A percentile compares a stretch with the other conserved stretches of the same genome.
These are phyloP conservation scores for Chenopodium suecicum DNA, from an alignment of 148 eudicot species.

Conservation along the genomic window DNA sequence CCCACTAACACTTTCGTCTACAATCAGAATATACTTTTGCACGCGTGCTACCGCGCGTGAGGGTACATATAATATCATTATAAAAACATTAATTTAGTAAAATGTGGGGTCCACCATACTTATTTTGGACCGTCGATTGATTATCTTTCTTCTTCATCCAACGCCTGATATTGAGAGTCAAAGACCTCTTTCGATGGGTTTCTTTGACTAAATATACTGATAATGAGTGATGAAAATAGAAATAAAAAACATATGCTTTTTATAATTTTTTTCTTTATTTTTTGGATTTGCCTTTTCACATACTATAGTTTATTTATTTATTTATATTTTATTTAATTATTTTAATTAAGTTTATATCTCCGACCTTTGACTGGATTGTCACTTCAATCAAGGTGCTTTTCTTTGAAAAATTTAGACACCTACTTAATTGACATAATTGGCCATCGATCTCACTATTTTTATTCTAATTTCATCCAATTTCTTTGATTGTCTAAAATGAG, in stretches of 20 bases:
- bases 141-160: neutral
- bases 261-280: neutral
- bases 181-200: conserved; percentile 27
- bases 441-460: neutral
- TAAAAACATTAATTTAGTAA: conserved; percentile 4
- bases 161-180: conserved; percentile 33
- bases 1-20: neutral
- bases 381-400: conserved; percentile 53
- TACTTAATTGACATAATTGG: neutral
- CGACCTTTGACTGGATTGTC: conserved; percentile 45
- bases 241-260: neutral
- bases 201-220: conserved; percentile 35
- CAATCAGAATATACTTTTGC: neutral
- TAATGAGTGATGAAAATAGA: conserved; percentile 11
- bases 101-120: neutral
- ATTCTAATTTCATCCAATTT: neutral
- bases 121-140: conserved; percentile 2
- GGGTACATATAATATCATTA: neutral
- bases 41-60: conserved; percentile 23
- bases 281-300: neutral
- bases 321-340: no score
- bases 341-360: conserved; percentile 2
- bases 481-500: neutral
- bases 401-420: conserved; percentile 37
- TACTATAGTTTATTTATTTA: neutral